These are phyloP conservation scores for Talaromyces albobiverticillius DNA, from an alignment of 2,329 filamentous ascomycete genomes.

Conservation along the genomic window DNA sequence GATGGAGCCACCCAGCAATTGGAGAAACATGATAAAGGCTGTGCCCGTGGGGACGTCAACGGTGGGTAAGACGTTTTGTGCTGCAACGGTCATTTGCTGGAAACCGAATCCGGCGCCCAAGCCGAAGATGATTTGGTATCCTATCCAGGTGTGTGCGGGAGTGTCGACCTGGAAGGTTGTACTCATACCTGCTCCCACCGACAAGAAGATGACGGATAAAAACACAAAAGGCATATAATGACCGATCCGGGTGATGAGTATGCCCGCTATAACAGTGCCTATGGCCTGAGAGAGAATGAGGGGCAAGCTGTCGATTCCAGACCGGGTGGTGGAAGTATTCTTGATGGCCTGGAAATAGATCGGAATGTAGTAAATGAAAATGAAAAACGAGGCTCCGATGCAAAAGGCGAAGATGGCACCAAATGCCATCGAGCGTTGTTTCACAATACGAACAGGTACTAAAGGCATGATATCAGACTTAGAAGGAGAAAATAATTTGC, in stretches of 20 bases:
- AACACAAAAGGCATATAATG: constrained; percentile 24
- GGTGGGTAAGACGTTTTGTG: constrained; percentile 28
- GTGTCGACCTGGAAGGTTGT: constrained; percentile 29
- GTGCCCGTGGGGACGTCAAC: constrained; percentile 33
- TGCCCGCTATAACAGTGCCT: constrained; percentile 26
- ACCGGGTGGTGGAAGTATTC: constrained; percentile 27
- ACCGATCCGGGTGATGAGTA: constrained; percentile 23
- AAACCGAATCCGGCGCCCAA: constrained; percentile 19
- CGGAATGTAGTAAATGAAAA: constrained; percentile 30
- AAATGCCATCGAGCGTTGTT: constrained; percentile 33
- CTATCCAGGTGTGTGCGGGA: constrained; percentile 20
- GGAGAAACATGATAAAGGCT: constrained; percentile 33
- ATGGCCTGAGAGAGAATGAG: constrained; percentile 34
- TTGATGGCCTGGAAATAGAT: constrained; percentile 37
- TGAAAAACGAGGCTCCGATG: constrained; percentile 29
- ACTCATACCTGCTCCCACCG: constrained; percentile 29
- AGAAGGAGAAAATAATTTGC: background rate
- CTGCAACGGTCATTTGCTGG: constrained; percentile 33
- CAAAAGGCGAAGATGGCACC: constrained; percentile 32
- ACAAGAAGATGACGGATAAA: constrained; percentile 22
- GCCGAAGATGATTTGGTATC: constrained; percentile 23
- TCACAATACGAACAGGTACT: constrained; percentile 33
- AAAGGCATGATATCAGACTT: constrained; percentile 25
- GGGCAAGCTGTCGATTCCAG: constrained; percentile 42
- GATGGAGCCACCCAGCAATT: constrained; percentile 35